Conservation (phyloP, 371 early-diverging fungal species). For the Mucor indicus region DNA sequence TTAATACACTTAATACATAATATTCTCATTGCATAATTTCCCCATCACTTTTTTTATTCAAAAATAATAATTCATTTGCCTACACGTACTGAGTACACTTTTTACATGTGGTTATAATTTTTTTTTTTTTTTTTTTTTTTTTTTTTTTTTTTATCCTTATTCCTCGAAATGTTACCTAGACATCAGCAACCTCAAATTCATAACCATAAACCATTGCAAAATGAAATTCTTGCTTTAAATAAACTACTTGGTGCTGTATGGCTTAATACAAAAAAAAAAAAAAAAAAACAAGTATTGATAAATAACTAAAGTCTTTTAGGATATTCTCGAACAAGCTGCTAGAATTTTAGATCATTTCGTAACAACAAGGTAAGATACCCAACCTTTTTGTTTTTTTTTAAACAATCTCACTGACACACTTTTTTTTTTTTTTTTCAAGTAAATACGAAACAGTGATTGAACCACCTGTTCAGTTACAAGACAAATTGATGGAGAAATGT, state of each 20-base stretch:
- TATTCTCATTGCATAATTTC: neutral
- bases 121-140: conserved; percentile 1
- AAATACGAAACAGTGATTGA: conserved; percentile 16
- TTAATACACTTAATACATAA: neutral
- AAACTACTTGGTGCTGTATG: conserved; percentile 33
- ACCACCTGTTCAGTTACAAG: conserved; percentile 24
- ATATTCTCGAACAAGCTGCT: conserved; percentile 41
- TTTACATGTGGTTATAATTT: neutral
- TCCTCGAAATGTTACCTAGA: conserved; percentile 26
- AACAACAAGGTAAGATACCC: conserved; percentile 17
- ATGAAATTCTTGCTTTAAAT: conserved; percentile 28
- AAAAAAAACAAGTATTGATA: neutral
- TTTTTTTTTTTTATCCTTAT: conserved; percentile 1
- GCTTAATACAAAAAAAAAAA: conserved; percentile 1
- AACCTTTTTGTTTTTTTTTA: neutral
- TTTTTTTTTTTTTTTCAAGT: conserved; percentile 7
- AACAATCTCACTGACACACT: neutral
- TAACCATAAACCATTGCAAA: conserved; percentile 33
- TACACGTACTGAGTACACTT: too few species aligned
- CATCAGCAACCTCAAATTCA: conserved; percentile 17
- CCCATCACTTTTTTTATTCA: neutral
- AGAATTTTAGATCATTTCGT: conserved; percentile 41
- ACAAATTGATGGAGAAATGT: conserved; percentile 34
- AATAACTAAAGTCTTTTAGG: conserved; percentile 17
- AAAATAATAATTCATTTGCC: too few species aligned